A percentile compares a stretch with the other conserved stretches of the same genome.
Evolutionary conservation across 2,329 filamentous ascomycete genomes (phyloP).

Genomic region (Eutypa lata): DNA sequence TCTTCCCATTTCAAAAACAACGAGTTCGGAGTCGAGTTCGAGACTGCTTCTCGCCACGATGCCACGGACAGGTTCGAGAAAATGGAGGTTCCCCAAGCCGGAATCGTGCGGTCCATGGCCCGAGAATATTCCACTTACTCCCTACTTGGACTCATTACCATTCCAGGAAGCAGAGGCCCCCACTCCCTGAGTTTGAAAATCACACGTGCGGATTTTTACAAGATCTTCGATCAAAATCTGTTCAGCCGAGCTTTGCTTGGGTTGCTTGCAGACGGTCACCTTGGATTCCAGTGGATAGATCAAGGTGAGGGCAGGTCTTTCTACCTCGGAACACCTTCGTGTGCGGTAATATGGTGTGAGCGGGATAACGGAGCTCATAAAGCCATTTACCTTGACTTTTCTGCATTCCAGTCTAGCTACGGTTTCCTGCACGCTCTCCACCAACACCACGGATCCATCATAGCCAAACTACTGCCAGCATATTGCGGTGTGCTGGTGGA

Average conservation of each 20-base stretch:
- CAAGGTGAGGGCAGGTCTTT: not conserved
- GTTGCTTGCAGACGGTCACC: not conserved
- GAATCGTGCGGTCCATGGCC: not conserved
- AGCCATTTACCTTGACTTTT: not conserved
- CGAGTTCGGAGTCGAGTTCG: too few relatives aligned
- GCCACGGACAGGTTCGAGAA: not conserved
- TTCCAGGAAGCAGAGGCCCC: not conserved
- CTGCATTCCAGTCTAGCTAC: not conserved
- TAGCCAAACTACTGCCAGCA: not conserved
- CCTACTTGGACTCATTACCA: not conserved
- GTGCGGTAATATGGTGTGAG: not conserved
- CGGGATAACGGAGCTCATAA: rapidly evolving
- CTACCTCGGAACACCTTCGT: not conserved
- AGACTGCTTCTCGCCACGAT: too few relatives aligned
- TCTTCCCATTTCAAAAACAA: too few relatives aligned
- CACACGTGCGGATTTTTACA: not conserved
- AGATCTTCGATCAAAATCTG: not conserved
- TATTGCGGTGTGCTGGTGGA: not conserved
- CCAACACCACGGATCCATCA: not conserved
- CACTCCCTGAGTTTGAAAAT: not conserved
- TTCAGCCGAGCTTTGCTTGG: not conserved
- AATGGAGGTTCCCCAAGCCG: not conserved
- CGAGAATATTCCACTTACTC: not conserved
- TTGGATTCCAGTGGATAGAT: not conserved
- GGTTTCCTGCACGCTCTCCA: not conserved